Evolutionary conservation across 2,329 filamentous ascomycete species (phyloP), one percentile per base, ranked within the genome.

Genomic region (Thielaviopsis populi): DNA sequence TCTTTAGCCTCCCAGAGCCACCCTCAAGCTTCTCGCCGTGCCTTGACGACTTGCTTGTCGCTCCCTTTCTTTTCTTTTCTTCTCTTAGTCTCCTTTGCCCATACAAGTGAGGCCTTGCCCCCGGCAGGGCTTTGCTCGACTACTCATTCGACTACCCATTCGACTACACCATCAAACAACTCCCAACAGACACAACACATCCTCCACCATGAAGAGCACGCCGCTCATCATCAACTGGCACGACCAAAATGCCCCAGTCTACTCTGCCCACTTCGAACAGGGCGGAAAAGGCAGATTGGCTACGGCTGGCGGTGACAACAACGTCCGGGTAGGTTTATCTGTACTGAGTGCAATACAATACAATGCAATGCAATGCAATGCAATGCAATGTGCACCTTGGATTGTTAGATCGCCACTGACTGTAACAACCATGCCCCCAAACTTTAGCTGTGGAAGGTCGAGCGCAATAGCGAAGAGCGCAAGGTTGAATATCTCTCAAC

Each of bases 181-280:
- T n/a, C n/a, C n/a, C 8, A 13, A 22, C 46, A 15, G 24, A 50
- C 3, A 50, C n/a, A 50, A 59, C 59, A n/a, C n/a, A n/a, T n/a
- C 69, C 70, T 71, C 72, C 75, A 79, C 75, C 73, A 99, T 99
- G 94, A 97, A 95, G 83, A 91, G 91, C 73, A 87, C 90, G 72
- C 92, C 94, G 70, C 82, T 99, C 70, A 92, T 97, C 73, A 92
- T 99, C 77, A 90, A 95, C 79, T 99, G 94, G 94, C 95, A 99
- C 76, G 89, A 96, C 75, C 89, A 96, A 73, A 96, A 95, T 77
- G 85, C 89, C 70, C 94, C 94, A 66, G 91, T 99, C 73, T 99
- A 97, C 78, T 96, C 92, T 53, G 90, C 91, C 69, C 92, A 97
- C 75, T 99, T 97, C 73, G 92, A 99, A 73, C 89, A 89, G 59